These are phyloP conservation scores for Dothideomycetes sp. DNA, from an alignment of 2,329 filamentous ascomycete species.

Conservation along the genomic window DNA sequence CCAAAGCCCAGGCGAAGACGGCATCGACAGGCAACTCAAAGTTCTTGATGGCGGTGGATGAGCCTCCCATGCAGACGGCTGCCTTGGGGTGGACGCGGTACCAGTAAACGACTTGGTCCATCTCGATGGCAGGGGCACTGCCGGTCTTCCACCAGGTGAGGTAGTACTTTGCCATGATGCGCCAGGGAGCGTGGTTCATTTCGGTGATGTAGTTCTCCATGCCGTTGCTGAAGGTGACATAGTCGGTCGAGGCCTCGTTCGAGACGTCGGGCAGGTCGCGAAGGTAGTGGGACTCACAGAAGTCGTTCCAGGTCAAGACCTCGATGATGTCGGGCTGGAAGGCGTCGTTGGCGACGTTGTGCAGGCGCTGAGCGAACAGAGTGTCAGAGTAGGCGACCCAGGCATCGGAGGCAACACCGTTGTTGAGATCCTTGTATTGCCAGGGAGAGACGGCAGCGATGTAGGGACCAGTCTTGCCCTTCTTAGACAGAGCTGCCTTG, in stretches of 20 bases:
- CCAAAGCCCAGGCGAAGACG: conserved; percentile 31
- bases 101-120: conserved; percentile 32
- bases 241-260: conserved; percentile 22
- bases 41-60: conserved; percentile 26
- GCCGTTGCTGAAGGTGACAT: conserved; percentile 23
- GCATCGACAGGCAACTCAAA: conserved; percentile 26
- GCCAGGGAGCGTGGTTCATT: conserved; percentile 30
- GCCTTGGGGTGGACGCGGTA: conserved; percentile 31
- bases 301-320: conserved; percentile 33
- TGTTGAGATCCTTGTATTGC: conserved; percentile 32
- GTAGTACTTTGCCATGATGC: conserved; percentile 32
- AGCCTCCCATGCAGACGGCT: conserved; percentile 25
- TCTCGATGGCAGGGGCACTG: conserved; percentile 23
- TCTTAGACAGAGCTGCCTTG: conserved; percentile 26
- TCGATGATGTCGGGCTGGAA: conserved; percentile 31
- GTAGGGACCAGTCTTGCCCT: conserved; percentile 29
- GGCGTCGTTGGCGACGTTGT: conserved; percentile 10
- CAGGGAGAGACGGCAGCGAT: conserved; percentile 33
- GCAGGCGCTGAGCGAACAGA: conserved; percentile 27
- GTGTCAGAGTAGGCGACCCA: conserved; percentile 31
- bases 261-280: conserved; percentile 26
- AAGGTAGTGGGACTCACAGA: conserved; percentile 32
- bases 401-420: conserved; percentile 26
- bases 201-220: conserved; percentile 29
- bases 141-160: conserved; percentile 30